Percentiles rank a stretch among this genome's conserved stretches.
These are phyloP conservation scores for Prunus dulcis DNA, from an alignment of 306 rosid genomes.

Conservation along the genomic window DNA sequence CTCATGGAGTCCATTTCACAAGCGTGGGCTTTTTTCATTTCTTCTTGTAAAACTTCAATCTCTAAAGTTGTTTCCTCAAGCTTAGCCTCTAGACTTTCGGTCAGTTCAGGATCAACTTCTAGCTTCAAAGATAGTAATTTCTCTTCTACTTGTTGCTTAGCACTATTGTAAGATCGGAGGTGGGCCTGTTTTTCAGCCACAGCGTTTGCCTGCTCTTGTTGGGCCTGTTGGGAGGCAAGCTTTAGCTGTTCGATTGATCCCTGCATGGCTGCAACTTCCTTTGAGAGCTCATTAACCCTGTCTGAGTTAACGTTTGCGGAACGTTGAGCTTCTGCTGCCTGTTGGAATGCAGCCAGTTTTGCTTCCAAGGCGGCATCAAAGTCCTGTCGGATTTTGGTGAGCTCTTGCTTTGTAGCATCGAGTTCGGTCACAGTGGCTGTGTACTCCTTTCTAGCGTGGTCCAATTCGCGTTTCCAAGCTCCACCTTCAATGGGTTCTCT, in stretches of 20 bases:
- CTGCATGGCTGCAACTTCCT: constrained; percentile 49
- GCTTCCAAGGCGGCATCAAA: constrained; percentile 75
- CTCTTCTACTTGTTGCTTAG: constrained; percentile 46
- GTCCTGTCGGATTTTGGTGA: constrained; percentile 72
- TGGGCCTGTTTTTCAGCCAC: constrained; percentile 40
- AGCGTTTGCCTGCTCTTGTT: constrained; percentile 41
- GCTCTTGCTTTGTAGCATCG: constrained; percentile 75
- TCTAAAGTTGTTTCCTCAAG: constrained; percentile 50
- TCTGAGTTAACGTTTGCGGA: constrained; percentile 52
- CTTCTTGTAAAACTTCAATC: constrained; percentile 55
- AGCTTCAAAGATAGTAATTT: constrained; percentile 43
- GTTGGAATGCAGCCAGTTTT: constrained; percentile 63
- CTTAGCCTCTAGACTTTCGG: constrained; percentile 34
- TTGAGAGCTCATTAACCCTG: constrained; percentile 46
- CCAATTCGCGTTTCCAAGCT: constrained; percentile 63
- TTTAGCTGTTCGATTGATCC: constrained; percentile 51
- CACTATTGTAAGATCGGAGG: constrained; percentile 26
- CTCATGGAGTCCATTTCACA: constrained; percentile 58
- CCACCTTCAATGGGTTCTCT: constrained; percentile 36
- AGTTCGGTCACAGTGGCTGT: constrained; percentile 38
- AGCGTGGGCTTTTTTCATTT: constrained; percentile 62
- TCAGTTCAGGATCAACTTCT: constrained; percentile 45
- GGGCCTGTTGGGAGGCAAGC: constrained; percentile 43
- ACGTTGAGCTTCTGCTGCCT: constrained; percentile 76
- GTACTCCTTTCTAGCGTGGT: constrained; percentile 56